phyloP scores from a whole-genome alignment of 2,329 filamentous ascomycete genomes.

The Bimuria novae-zelandiae region DNA sequence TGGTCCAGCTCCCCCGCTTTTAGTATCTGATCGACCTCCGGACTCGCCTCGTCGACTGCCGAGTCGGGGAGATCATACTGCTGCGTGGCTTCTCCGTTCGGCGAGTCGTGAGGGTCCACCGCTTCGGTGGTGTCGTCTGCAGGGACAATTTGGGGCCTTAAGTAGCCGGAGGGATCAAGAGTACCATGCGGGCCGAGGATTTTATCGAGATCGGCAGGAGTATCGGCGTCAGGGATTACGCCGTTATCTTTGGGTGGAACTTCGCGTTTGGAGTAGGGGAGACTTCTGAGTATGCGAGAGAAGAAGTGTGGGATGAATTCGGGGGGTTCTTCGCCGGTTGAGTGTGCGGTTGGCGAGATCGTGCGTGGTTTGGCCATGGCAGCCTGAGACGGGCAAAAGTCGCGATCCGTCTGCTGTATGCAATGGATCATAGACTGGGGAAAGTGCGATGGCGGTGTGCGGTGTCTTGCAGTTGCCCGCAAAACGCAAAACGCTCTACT shows the following conservation, averaged over 20 bases:
- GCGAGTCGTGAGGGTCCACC: not conserved
- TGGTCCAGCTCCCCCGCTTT: constrained; percentile 2
- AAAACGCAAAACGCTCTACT: too few species aligned
- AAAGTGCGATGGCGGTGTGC: too few species aligned
- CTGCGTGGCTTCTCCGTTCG: not conserved
- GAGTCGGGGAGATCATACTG: not conserved
- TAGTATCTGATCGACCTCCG: constrained; percentile 1
- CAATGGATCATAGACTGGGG: too few species aligned
- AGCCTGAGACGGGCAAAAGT: too few species aligned
- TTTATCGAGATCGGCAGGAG: constrained; percentile 1
- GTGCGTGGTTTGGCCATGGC: not conserved
- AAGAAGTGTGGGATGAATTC: too few species aligned
- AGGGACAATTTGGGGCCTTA: not conserved
- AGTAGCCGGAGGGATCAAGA: constrained; percentile 2
- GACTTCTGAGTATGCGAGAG: not conserved
- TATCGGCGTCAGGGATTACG: not conserved
- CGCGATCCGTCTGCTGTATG: too few species aligned
- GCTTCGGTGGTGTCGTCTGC: not conserved
- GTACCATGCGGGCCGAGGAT: constrained; percentile 9
- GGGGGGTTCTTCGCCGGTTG: too few species aligned
- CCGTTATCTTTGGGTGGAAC: not conserved
- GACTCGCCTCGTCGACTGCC: constrained; percentile 3
- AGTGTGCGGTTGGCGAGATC: too few species aligned
- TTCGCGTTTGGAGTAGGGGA: not conserved
- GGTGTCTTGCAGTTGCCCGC: too few species aligned